Evolutionary conservation across 345 rosid genomes (phyloP).

Genomic region (Syzygium oleosum): DNA sequence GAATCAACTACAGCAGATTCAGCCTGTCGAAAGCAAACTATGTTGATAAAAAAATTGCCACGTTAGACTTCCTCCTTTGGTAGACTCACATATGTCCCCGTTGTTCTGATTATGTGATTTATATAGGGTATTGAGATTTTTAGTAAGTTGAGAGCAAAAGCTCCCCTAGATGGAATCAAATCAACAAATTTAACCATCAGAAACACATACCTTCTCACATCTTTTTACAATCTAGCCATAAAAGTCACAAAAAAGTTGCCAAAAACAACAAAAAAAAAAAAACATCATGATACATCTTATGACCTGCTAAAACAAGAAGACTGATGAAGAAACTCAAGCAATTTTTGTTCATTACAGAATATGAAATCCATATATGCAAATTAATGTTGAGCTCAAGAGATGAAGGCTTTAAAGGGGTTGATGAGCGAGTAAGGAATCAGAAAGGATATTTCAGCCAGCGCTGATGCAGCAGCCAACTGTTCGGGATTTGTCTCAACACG

Average conservation of each 20-base stretch:
- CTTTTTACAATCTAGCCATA: neutral
- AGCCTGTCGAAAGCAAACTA: neutral
- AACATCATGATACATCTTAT: neutral
- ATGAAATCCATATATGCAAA: neutral
- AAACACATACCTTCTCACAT: neutral
- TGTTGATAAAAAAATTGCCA: neutral
- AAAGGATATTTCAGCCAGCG: slow-evolving; percentile 98
- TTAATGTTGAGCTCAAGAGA: neutral
- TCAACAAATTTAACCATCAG: neutral
- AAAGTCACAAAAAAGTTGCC: neutral
- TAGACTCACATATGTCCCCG: neutral
- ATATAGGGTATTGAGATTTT: neutral
- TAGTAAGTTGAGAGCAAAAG: neutral
- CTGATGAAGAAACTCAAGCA: neutral
- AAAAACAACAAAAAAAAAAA: neutral
- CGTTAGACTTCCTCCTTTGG: neutral
- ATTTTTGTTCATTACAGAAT: neutral
- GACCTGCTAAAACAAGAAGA: neutral
- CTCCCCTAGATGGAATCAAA: neutral
- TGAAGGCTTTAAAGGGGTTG: neutral
- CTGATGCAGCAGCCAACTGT: slow-evolving; percentile 98
- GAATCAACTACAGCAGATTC: neutral
- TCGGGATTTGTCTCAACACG: slow-evolving; percentile 98
- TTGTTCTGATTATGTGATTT: neutral
- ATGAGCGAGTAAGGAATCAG: neutral